Evolutionary conservation across 169 alveolate species (phyloP).

Genomic region (Cryptosporidium ubiquitum): DNA sequence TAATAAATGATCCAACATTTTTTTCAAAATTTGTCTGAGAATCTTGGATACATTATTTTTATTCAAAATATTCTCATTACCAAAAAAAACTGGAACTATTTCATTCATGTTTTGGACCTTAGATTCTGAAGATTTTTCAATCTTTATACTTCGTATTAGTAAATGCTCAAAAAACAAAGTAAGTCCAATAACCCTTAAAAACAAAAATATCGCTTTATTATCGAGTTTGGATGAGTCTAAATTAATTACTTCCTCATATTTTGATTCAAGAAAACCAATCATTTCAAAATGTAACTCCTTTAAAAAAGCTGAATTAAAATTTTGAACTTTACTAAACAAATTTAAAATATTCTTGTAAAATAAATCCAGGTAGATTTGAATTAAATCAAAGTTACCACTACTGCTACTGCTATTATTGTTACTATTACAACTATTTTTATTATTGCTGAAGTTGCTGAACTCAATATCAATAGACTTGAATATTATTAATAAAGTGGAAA

Average conservation of each 20-base stretch:
- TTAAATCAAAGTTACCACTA: not conserved
- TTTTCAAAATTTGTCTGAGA: conserved; percentile 18
- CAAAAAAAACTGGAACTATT: not conserved
- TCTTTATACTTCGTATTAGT: conserved; percentile 5
- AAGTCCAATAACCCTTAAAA: conserved; percentile 2
- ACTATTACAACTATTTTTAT: not conserved
- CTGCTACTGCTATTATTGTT: not conserved
- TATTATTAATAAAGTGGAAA: not conserved
- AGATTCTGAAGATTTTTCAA: not conserved
- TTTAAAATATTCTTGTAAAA: not conserved
- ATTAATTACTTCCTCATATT: not conserved
- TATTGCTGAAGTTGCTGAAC: not conserved
- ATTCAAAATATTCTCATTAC: not conserved
- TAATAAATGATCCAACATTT: not conserved
- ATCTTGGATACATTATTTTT: conserved; percentile 25
- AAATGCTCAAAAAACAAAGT: conserved; percentile 14
- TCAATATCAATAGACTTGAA: conserved; percentile 46
- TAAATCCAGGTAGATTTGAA: not conserved
- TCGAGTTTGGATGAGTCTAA: not conserved
- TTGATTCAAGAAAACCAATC: conserved; percentile 11
- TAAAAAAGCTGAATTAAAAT: not conserved
- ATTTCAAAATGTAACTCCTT: conserved; percentile 19
- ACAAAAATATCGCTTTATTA: not conserved
- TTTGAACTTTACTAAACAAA: not conserved
- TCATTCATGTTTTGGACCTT: not conserved